Conservation (phyloP, 345 rosid species). For the Eucalyptus melliodora region DNA sequence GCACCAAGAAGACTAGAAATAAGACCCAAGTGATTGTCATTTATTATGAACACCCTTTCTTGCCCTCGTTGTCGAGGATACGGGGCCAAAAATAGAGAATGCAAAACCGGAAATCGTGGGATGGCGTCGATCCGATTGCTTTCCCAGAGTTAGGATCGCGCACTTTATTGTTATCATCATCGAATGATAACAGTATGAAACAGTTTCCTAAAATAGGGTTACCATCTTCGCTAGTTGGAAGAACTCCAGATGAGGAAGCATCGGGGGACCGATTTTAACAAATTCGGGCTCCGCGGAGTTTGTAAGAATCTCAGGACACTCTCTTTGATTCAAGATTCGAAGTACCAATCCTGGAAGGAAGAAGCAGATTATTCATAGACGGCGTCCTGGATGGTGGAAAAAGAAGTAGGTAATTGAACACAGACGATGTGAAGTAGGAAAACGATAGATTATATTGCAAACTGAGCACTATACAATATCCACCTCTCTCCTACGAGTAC, state of each 20-base stretch:
- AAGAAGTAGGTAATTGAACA: neutral
- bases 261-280: neutral
- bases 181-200: neutral
- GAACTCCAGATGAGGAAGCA: neutral
- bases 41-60: neutral
- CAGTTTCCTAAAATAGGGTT: neutral
- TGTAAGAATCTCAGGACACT: neutral
- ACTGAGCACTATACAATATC: neutral
- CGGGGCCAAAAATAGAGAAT: neutral
- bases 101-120: neutral
- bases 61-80: neutral
- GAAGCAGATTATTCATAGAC: neutral
- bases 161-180: neutral
- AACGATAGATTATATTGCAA: neutral
- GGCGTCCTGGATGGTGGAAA: neutral
- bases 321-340: neutral
- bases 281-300: neutral
- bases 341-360: neutral
- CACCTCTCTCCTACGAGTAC: neutral
- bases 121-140: neutral
- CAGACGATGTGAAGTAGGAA: neutral
- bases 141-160: neutral
- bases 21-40: neutral
- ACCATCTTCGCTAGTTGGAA: neutral
- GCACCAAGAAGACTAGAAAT: neutral